These are phyloP conservation scores for Fistulifera pelliculosa DNA, from an alignment of 108 stramenopile species.

Conservation along the genomic window DNA sequence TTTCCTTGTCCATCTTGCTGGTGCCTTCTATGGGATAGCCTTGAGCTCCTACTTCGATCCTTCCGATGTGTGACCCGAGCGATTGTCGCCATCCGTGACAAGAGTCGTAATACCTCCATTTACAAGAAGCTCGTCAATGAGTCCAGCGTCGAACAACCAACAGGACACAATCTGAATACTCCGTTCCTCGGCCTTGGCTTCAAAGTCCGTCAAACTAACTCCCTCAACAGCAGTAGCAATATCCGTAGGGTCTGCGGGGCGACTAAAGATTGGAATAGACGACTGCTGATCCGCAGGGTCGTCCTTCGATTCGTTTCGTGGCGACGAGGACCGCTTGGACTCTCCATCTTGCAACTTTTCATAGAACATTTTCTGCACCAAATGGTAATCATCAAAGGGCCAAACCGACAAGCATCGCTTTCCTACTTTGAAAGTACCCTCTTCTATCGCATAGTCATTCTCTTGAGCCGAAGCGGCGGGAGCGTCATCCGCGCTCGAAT, in stretches of 20 bases:
- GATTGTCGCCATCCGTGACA: constrained; percentile 7
- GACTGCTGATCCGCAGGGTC: background rate
- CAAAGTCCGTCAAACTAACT: constrained; percentile 66
- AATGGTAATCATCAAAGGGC: constrained; percentile 84
- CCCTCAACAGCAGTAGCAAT: constrained; percentile 71
- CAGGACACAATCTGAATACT: constrained; percentile 68
- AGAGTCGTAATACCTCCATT: constrained; percentile 42
- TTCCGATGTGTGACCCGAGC: constrained; percentile 23
- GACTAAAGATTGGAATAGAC: constrained; percentile 35
- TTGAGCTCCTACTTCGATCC: constrained; percentile 48
- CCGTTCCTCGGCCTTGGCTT: constrained; percentile 73
- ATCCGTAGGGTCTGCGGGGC: constrained; percentile 67
- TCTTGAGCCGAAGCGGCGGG: background rate
- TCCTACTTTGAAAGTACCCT: constrained; percentile 2
- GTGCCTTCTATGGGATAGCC: constrained; percentile 65
- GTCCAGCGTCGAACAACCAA: constrained; percentile 82
- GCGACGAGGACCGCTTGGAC: background rate
- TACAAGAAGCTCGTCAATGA: constrained; percentile 80
- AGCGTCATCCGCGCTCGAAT: too few relatives aligned
- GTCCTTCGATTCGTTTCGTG: background rate
- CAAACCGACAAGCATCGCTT: constrained; percentile 18
- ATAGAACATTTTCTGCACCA: constrained; percentile 62
- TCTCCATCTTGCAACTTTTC: constrained; percentile 40
- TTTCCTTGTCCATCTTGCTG: constrained; percentile 83
- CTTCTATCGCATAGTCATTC: background rate